Conservation (phyloP, 2,329 filamentous ascomycete genomes). For the Trichoderma sp. region DNA sequence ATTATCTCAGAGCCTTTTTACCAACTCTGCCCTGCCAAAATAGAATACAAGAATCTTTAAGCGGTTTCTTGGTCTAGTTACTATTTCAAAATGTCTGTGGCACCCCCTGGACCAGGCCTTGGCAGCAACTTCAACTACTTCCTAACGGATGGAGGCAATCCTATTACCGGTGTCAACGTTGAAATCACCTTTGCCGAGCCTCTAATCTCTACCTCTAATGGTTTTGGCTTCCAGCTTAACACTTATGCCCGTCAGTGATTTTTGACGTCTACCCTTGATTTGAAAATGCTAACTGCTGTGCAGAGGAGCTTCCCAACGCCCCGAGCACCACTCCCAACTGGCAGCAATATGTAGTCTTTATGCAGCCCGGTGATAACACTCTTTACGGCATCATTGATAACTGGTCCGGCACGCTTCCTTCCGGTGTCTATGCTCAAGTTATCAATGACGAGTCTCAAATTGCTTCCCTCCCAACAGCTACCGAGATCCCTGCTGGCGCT, state of each 20-base stretch:
- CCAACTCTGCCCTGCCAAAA: neutral
- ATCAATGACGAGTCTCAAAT: neutral
- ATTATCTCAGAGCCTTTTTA: neutral
- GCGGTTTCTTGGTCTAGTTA: no score
- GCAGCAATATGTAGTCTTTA: constrained; percentile 16
- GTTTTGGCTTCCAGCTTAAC: neutral
- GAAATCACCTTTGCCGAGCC: constrained; percentile 16
- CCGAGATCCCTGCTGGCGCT: neutral
- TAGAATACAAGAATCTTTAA: neutral
- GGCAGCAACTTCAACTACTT: constrained; percentile 23
- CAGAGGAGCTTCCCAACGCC: neutral
- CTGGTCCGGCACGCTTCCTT: constrained; percentile 7
- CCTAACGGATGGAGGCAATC: constrained; percentile 11
- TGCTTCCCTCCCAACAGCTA: neutral
- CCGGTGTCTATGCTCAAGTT: neutral
- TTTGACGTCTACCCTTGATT: neutral
- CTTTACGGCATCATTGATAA: constrained; percentile 15
- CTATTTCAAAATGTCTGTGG: constrained; percentile 5
- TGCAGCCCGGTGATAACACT: constrained; percentile 2
- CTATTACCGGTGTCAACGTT: constrained; percentile 15
- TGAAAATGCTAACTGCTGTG: neutral
- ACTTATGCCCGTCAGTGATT: neutral
- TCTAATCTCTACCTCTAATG: neutral
- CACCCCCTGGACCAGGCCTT: neutral
- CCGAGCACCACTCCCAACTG: constrained; percentile 14